Base-by-base conservation (phyloP, 768 basidiomycete genomes). In the Boletus rubroflammeus region DNA sequence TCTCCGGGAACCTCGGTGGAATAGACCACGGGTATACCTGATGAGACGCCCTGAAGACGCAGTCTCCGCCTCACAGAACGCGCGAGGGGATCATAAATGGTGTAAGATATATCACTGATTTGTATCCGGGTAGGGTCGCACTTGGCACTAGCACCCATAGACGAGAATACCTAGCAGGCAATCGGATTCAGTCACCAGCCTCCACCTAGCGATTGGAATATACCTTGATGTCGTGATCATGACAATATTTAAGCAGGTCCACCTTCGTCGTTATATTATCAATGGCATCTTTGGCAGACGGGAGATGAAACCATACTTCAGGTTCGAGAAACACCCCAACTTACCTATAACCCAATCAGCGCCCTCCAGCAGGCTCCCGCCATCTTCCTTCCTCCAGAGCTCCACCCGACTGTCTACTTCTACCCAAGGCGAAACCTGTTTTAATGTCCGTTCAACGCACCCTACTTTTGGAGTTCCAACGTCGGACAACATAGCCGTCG, bases 241-340 rank as follows among this genome's bases (percentile, higher is more conserved):
- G 81, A 63, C 96, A 99, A 69, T 95, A 88, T 53, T 89, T 84
- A 8, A 99, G 79, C 41, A 98, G 76, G 63, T 98, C 95, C 11
- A 97, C 93, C 68, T 99, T 98, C 0, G 96, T 96, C 44, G 89
- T 82, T 57, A 98, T 96, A 66, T 99, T 98, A 72, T 98, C 96
- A 55, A 98, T 99, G 6, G 94, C 94, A 70, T 99, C 96, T 84
- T 62, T 50, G n/a, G 9, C 25, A 50, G 47, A 58, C 31, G 39
- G 44, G 41, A 29, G 39, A 51, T 55, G 38, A 65, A 36, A 38
- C 23, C 40, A 50, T 17, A 52, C 25, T 23, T 49, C 32, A 51
- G 32, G 13, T 10, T 50, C 23, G 26, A 50, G 32, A 45, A 40
- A 29, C 5, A 46, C 32, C 6, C 7, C n/a, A 19, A 62, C 81